phyloP scores from a whole-genome alignment of 371 early-diverging fungal species.

The Apophysomyces elegans region DNA sequence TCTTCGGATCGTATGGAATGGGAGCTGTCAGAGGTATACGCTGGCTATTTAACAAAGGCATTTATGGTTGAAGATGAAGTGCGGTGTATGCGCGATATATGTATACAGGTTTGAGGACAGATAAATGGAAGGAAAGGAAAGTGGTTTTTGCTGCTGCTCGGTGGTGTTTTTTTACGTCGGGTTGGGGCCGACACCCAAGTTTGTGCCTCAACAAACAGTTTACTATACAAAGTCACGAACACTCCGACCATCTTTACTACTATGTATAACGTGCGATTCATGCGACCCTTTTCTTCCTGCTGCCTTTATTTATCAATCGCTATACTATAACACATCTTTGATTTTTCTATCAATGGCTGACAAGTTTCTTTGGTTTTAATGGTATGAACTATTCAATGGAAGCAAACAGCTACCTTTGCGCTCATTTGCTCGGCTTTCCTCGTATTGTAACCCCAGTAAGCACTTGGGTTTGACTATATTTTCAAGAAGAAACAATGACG shows the following conservation, averaged over 20 bases:
- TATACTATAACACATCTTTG: too few species aligned
- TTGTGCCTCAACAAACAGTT: background rate
- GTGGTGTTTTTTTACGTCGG: slow-evolving; percentile 9
- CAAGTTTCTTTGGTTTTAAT: background rate
- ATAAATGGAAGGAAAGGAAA: background rate
- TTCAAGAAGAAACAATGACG: too few species aligned
- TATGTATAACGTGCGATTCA: background rate
- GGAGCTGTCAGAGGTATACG: slow-evolving; percentile 36
- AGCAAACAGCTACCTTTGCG: background rate
- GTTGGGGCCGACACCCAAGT: slow-evolving; percentile 3
- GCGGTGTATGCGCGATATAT: background rate
- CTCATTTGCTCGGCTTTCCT: too few species aligned
- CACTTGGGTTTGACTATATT: too few species aligned
- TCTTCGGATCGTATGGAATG: slow-evolving; percentile 43
- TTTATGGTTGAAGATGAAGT: slow-evolving; percentile 9
- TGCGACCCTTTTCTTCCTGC: background rate
- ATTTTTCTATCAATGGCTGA: background rate
- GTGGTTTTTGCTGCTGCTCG: background rate
- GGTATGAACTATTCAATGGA: background rate
- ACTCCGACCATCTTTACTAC: background rate
- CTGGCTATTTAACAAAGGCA: slow-evolving; percentile 50
- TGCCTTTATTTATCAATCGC: background rate
- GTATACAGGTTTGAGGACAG: background rate
- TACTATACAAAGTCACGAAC: background rate
- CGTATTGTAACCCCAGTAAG: too few species aligned